phyloP scores from a whole-genome alignment of 2,329 filamentous ascomycete genomes.

The Pseudogymnoascus sp. region DNA sequence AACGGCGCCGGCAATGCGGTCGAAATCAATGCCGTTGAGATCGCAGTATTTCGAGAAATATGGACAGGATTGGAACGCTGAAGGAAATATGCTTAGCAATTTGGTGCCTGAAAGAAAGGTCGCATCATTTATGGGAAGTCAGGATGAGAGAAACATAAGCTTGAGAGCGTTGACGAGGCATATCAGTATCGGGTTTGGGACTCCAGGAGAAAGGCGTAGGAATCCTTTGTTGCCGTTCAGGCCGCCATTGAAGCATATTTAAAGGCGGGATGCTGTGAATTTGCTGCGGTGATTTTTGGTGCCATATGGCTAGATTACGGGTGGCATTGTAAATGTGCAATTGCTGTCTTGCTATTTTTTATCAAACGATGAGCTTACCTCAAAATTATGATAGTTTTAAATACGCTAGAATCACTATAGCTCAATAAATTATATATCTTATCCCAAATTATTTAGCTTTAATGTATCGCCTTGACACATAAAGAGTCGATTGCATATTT shows the following conservation, averaged over 20 bases:
- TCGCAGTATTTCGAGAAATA: not conserved
- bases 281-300: not conserved
- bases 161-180: not conserved
- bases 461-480: not conserved
- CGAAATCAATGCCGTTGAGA: not conserved
- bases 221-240: not conserved
- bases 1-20: not conserved
- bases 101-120: not conserved
- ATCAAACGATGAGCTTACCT: not conserved
- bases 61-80: not conserved
- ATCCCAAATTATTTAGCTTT: not conserved
- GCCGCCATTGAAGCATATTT: not conserved
- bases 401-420: not conserved
- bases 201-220: not conserved
- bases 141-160: not conserved
- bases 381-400: not conserved
- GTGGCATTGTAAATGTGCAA: not conserved
- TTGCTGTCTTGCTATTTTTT: not conserved
- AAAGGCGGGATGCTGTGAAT: not conserved
- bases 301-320: not conserved
- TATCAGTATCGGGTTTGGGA: not conserved
- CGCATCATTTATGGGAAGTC: not conserved
- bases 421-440: not conserved
- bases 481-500: not conserved
- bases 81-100: not conserved